Percentiles rank a stretch among this genome's conserved stretches.
These are phyloP conservation scores for Hypoxylon sp. DNA, from an alignment of 2,329 filamentous ascomycete species.

Conservation along the genomic window DNA sequence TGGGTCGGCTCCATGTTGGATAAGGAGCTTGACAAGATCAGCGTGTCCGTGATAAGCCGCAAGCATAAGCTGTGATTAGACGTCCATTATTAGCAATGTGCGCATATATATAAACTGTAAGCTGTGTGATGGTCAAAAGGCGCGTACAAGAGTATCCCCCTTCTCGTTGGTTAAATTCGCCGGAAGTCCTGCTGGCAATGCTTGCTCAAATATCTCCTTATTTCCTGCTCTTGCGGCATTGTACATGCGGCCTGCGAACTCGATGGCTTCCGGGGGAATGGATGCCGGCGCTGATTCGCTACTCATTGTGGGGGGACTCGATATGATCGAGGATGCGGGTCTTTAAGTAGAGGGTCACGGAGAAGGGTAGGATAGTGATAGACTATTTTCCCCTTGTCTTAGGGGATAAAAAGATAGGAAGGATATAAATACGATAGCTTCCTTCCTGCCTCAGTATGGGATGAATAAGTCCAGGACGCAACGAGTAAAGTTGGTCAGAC, in stretches of 20 bases:
- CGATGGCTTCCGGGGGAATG: slow-evolving; percentile 75
- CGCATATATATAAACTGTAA: background rate
- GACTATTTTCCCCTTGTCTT: background rate
- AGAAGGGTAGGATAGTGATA: background rate
- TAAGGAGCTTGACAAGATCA: slow-evolving; percentile 70
- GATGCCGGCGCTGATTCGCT: slow-evolving; percentile 33
- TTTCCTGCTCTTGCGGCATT: slow-evolving; percentile 75
- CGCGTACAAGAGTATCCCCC: slow-evolving; percentile 76
- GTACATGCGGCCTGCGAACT: slow-evolving; percentile 76
- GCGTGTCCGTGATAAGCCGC: slow-evolving; percentile 78
- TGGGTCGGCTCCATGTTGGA: slow-evolving; percentile 75
- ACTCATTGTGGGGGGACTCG: slow-evolving; percentile 40
- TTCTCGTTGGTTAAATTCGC: slow-evolving; percentile 80
- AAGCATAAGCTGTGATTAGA: slow-evolving; percentile 73
- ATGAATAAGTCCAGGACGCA: slow-evolving; percentile 12
- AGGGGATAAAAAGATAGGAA: background rate
- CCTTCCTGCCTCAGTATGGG: background rate
- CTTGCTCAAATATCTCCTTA: slow-evolving; percentile 71
- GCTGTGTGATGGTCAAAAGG: background rate
- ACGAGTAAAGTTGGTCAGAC: slow-evolving; percentile 9
- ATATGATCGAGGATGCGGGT: background rate
- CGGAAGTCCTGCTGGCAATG: slow-evolving; percentile 75
- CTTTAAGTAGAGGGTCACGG: background rate
- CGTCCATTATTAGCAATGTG: slow-evolving; percentile 6
- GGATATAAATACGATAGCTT: background rate